Conservation (phyloP, 495 filamentous ascomycete genomes). For the Tuber brumale region DNA sequence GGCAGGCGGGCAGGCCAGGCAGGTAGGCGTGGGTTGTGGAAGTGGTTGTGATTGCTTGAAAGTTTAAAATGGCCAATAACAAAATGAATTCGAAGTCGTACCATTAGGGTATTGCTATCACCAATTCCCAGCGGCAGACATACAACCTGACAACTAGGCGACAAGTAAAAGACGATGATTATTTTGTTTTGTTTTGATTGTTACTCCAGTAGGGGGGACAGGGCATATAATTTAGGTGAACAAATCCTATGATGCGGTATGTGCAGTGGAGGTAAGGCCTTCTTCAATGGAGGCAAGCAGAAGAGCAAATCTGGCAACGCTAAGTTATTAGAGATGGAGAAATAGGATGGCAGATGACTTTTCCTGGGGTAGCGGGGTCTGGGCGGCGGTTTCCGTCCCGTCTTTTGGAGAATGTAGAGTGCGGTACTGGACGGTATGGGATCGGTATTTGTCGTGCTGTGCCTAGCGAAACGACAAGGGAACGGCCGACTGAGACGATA, state of each 20-base stretch:
- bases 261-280: neutral
- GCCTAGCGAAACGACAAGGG: neutral
- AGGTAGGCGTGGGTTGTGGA: neutral
- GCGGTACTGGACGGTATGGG: neutral
- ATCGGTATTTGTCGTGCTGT: neutral
- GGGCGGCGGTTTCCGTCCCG: constrained; percentile 38
- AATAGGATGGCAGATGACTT: constrained; percentile 5
- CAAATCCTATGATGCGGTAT: neutral
- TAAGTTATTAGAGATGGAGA: neutral
- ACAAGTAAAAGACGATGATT: neutral
- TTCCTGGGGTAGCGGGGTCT: constrained; percentile 24
- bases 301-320: neutral
- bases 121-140: neutral
- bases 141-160: neutral
- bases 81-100: neutral
- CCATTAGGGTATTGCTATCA: neutral
- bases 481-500: neutral
- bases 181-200: neutral
- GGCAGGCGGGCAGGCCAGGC: neutral
- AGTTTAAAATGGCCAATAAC: neutral
- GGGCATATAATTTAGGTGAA: neutral
- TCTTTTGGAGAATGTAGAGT: constrained; percentile 23
- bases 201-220: neutral
- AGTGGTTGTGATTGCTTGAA: neutral
- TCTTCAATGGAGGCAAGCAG: neutral